Evolutionary conservation across 352 stramenopile genomes (phyloP).

Genomic region (Phytophthora citricola): DNA sequence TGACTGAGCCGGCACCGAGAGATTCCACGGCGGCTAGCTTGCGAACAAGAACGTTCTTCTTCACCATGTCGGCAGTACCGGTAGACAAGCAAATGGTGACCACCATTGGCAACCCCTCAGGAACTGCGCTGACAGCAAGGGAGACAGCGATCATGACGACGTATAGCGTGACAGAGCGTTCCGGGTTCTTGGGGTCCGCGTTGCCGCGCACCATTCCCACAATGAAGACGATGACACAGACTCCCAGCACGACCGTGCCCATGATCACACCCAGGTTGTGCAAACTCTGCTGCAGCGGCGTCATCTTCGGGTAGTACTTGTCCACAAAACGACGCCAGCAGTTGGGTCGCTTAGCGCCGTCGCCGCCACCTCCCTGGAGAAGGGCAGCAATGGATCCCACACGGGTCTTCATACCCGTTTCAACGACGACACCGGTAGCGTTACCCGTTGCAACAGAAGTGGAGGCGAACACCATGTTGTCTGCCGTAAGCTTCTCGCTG

Average conservation of each 20-base stretch:
- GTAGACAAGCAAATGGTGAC: conserved; percentile 82
- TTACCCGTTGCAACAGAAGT: conserved; percentile 78
- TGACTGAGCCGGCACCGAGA: conserved; percentile 92
- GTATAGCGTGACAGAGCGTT: conserved; percentile 90
- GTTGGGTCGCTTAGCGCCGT: conserved; percentile 54
- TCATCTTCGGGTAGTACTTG: conserved; percentile 81
- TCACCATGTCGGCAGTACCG: conserved; percentile 77
- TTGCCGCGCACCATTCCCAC: conserved; percentile 85
- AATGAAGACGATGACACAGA: conserved; percentile 92
- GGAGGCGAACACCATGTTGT: conserved; percentile 94
- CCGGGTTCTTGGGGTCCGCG: conserved; percentile 69
- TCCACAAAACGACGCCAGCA: conserved; percentile 62
- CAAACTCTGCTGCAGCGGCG: conserved; percentile 92
- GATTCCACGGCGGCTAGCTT: conserved; percentile 82
- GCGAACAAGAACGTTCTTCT: conserved; percentile 86
- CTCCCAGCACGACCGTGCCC: conserved; percentile 87
- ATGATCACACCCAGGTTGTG: conserved; percentile 95
- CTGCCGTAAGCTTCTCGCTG: conserved; percentile 65
- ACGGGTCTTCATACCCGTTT: conserved; percentile 68
- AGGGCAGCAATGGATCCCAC: conserved; percentile 70
- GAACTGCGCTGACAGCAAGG: conserved; percentile 75
- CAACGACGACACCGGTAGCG: conserved; percentile 63
- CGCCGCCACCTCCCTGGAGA: conserved; percentile 40
- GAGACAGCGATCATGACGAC: conserved; percentile 96
- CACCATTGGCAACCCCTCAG: conserved; percentile 78